These are phyloP conservation scores for Plantago lanceolata DNA, from an alignment of 305 asterid genomes.

Conservation along the genomic window DNA sequence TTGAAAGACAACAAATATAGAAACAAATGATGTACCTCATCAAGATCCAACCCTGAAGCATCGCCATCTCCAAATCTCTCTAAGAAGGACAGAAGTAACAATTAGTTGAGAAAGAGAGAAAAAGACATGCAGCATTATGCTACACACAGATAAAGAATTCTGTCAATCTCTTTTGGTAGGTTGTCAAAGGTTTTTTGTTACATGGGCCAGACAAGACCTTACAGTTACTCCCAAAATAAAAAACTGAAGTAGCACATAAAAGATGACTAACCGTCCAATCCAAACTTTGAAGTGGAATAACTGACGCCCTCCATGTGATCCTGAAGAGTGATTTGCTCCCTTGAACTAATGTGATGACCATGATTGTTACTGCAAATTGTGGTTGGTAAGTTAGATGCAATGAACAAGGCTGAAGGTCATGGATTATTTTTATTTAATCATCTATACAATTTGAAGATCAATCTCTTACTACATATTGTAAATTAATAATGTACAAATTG, in stretches of 20 bases:
- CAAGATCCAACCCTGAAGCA: constrained; percentile 87
- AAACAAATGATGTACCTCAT: constrained; percentile 58
- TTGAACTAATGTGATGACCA: constrained; percentile 94
- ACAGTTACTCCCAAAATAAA: constrained; percentile 11
- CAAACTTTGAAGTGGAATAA: constrained; percentile 89
- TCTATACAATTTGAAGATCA: background rate
- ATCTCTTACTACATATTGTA: constrained; percentile 13
- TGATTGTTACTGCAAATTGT: constrained; percentile 73
- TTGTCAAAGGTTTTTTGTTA: constrained; percentile 8
- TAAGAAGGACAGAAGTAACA: constrained; percentile 35
- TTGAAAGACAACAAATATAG: constrained; percentile 7
- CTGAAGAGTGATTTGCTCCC: constrained; percentile 98
- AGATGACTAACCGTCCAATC: constrained; percentile 75
- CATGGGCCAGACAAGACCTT: constrained; percentile 8
- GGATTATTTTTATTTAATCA: constrained; percentile 12
- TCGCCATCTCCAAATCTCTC: constrained; percentile 99
- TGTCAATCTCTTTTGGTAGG: constrained; percentile 3
- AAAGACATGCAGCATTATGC: constrained; percentile 9
- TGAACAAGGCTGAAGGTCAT: constrained; percentile 5
- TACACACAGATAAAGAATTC: constrained; percentile 1
- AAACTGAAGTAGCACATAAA: constrained; percentile 9
- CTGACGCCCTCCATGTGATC: constrained; percentile 84
- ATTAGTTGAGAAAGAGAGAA: constrained; percentile 16
- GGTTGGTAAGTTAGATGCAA: constrained; percentile 23
- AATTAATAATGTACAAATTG: background rate